Conservation (phyloP, 208 protist genomes). For the Trypanosoma rangeli region DNA sequence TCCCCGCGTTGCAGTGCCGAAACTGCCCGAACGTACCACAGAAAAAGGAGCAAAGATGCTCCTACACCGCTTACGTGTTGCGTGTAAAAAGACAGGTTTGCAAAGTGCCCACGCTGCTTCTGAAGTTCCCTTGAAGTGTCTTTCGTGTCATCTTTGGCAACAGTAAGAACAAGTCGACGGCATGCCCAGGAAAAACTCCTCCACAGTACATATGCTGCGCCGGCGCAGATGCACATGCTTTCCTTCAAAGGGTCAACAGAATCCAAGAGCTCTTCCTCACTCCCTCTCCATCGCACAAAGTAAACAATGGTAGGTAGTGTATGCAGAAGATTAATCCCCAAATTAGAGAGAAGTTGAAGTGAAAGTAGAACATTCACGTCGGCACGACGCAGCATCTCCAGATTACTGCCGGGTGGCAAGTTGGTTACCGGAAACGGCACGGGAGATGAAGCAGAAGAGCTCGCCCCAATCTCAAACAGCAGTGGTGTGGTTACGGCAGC, state of each 20-base stretch:
- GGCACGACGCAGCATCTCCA: slow-evolving; percentile 49
- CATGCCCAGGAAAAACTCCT: slow-evolving; percentile 42
- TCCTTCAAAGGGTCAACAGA: slow-evolving; percentile 58
- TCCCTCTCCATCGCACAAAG: slow-evolving; percentile 46
- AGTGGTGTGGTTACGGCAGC: slow-evolving; percentile 46
- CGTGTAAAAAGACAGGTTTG: not conserved
- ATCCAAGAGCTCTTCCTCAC: slow-evolving; percentile 30
- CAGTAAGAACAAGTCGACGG: slow-evolving; percentile 33
- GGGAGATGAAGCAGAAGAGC: not conserved
- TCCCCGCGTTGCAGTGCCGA: slow-evolving; percentile 59
- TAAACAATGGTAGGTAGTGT: slow-evolving; percentile 70
- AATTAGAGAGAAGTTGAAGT: slow-evolving; percentile 67
- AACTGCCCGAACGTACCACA: slow-evolving; percentile 63
- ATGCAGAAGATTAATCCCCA: slow-evolving; percentile 57
- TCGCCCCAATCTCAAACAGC: slow-evolving; percentile 11
- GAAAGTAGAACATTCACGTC: slow-evolving; percentile 79
- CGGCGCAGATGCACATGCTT: slow-evolving; percentile 67
- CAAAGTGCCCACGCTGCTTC: slow-evolving; percentile 12
- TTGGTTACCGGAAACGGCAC: slow-evolving; percentile 30
- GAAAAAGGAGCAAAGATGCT: slow-evolving; percentile 42
- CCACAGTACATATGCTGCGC: slow-evolving; percentile 62
- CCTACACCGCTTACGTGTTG: slow-evolving; percentile 34
- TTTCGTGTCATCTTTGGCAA: slow-evolving; percentile 29
- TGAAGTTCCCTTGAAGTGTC: not conserved
- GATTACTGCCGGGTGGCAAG: slow-evolving; percentile 33